Evolutionary conservation across 805 yeast species (phyloP).

Genomic region (Candida rishiriensis): DNA sequence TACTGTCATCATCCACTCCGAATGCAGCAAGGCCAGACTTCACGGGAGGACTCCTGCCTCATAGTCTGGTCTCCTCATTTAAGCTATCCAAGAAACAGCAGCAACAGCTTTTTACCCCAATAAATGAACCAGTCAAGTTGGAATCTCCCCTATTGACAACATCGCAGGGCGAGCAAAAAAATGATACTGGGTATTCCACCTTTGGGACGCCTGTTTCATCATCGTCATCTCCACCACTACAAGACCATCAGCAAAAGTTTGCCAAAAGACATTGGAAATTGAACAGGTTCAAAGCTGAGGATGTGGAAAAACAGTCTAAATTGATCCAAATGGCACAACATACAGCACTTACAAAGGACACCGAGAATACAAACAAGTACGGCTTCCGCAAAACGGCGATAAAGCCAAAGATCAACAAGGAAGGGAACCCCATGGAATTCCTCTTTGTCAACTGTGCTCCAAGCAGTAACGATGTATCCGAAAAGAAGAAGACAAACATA

Average conservation of each 20-base stretch:
- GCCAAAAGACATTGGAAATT: constrained; percentile 28
- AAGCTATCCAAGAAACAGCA: constrained; percentile 11
- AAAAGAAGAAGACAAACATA: neutral
- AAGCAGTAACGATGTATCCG: neutral
- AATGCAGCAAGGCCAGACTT: too few species aligned
- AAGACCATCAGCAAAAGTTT: constrained; percentile 5
- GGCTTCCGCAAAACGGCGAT: constrained; percentile 25
- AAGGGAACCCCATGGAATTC: constrained; percentile 30
- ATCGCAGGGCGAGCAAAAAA: neutral
- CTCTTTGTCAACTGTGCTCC: constrained; percentile 31
- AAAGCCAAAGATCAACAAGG: constrained; percentile 29
- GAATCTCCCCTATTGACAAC: neutral
- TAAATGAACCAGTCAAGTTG: constrained; percentile 2
- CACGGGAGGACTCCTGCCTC: neutral
- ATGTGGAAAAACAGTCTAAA: constrained; percentile 30
- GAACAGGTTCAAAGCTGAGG: constrained; percentile 27
- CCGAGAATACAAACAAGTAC: constrained; percentile 20
- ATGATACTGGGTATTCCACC: neutral
- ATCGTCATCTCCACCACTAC: neutral
- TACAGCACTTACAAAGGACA: constrained; percentile 12
- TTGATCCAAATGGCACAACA: constrained; percentile 24
- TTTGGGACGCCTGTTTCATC: neutral
- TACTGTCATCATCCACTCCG: too few species aligned
- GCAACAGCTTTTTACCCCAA: constrained; percentile 1
- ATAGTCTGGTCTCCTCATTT: constrained; percentile 6